A percentile compares a stretch with the other conserved stretches of the same genome.
Conservation (phyloP, 176 grass and related monocot species). For the Areca catechu region DNA sequence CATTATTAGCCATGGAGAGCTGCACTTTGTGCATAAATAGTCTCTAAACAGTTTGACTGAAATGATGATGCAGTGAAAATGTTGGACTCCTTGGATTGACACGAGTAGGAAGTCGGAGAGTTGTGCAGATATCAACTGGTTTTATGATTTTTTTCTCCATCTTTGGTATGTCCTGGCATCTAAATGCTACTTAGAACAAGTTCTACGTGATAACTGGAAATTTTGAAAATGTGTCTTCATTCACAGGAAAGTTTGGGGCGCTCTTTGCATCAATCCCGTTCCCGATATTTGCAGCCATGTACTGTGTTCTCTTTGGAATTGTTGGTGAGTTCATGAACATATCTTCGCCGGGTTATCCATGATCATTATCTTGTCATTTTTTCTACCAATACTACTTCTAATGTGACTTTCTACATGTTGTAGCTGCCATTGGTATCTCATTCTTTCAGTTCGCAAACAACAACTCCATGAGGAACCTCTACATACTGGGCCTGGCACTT, state of each 20-base stretch:
- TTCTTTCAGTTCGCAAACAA: slow-evolving; percentile 81
- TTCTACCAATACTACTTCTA: neutral
- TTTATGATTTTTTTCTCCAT: slow-evolving; percentile 99
- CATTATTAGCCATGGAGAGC: no score
- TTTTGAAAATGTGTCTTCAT: neutral
- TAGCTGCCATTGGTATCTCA: slow-evolving; percentile 88
- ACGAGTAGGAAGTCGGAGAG: slow-evolving; percentile 84
- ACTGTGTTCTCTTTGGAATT: slow-evolving; percentile 87
- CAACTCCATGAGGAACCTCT: slow-evolving; percentile 96
- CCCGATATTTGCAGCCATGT: slow-evolving; percentile 83
- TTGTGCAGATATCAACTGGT: slow-evolving; percentile 85
- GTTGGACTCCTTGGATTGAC: slow-evolving; percentile 85
- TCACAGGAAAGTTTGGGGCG: slow-evolving; percentile 94
- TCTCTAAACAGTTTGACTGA: neutral
- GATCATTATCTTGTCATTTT: neutral
- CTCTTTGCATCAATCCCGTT: slow-evolving; percentile 93
- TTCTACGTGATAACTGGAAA: no score
- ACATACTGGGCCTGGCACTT: slow-evolving; percentile 66
- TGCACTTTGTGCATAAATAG: neutral
- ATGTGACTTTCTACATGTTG: slow-evolving; percentile 5
- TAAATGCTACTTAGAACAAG: no score
- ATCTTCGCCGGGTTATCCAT: no score
- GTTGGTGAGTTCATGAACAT: slow-evolving; percentile 47
- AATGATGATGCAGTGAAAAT: slow-evolving; percentile 58
- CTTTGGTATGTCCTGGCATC: slow-evolving; percentile 43